Evolutionary conservation across 352 stramenopile species (phyloP).

Genomic region (Phytopythium delawarense): DNA sequence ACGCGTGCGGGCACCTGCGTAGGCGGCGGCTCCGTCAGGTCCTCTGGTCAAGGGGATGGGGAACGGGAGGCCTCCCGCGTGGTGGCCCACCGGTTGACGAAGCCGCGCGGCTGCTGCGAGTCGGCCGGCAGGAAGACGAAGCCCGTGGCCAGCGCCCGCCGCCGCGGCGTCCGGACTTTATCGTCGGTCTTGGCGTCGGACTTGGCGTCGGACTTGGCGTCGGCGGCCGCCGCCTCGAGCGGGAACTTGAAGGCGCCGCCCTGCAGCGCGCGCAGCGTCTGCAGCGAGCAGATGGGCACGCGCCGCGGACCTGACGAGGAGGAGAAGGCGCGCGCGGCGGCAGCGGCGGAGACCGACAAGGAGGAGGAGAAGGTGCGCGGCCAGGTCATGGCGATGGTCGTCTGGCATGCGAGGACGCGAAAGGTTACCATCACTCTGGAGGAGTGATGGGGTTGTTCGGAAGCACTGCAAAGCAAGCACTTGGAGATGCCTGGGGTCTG

Average conservation of each 20-base stretch:
- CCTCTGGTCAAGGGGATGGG: too few species aligned
- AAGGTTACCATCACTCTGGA: too few species aligned
- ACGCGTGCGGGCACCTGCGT: slow-evolving; percentile 54
- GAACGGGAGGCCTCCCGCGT: too few species aligned
- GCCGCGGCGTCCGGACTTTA: slow-evolving; percentile 12
- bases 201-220: slow-evolving; percentile 1
- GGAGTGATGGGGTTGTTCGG: too few species aligned
- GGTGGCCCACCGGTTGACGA: slow-evolving; percentile 38
- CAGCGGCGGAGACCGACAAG: too few species aligned
- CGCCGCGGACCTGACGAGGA: not conserved
- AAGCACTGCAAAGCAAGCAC: too few species aligned
- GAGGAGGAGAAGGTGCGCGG: too few species aligned
- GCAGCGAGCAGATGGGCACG: slow-evolving; percentile 41
- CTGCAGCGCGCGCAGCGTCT: slow-evolving; percentile 33
- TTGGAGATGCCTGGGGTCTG: too few species aligned
- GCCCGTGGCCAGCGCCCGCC: slow-evolving; percentile 36
- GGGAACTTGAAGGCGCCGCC: slow-evolving; percentile 63
- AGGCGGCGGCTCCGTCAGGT: too few species aligned
- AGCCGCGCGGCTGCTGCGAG: slow-evolving; percentile 40
- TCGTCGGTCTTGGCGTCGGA: too few species aligned
- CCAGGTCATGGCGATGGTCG: not conserved
- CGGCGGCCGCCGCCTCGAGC: slow-evolving; percentile 14
- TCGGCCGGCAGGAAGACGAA: slow-evolving; percentile 61
- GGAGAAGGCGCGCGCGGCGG: not conserved
- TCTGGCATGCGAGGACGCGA: too few species aligned